phyloP scores from a whole-genome alignment of 768 basidiomycete species.

The Naganishia onofrii region DNA sequence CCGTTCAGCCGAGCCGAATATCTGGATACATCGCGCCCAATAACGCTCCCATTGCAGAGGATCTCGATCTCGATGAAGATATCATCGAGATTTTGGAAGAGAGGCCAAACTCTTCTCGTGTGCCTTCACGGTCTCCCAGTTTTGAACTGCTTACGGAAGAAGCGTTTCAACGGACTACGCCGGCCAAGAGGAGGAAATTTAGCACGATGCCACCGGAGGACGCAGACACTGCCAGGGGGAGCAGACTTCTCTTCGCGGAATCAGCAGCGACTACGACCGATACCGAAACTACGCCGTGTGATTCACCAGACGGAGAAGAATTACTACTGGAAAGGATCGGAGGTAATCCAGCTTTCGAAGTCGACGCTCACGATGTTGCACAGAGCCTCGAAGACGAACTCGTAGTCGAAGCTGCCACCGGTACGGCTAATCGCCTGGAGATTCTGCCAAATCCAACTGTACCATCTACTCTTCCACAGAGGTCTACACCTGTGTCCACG shows the following conservation, averaged over 20 bases:
- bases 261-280: not conserved
- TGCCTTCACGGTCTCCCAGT: conserved; percentile 4
- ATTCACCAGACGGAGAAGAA: not conserved
- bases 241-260: not conserved
- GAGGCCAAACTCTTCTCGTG: not conserved
- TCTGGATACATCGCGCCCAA: no score
- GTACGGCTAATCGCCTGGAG: not conserved
- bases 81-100: not conserved
- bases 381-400: not conserved
- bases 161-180: not conserved
- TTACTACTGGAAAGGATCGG: not conserved
- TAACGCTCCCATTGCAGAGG: not conserved
- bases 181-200: conserved; percentile 5
- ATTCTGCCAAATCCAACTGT: not conserved
- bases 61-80: not conserved
- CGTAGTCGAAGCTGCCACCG: not conserved
- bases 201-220: not conserved
- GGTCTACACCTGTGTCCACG: not conserved
- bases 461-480: not conserved
- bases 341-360: not conserved
- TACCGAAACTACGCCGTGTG: not conserved
- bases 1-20: not conserved
- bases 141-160: conserved; percentile 4
- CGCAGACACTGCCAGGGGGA: not conserved
- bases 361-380: not conserved